phyloP scores from a whole-genome alignment of 768 basidiomycete genomes.

The Rhodosporidiobolus sp. region DNA sequence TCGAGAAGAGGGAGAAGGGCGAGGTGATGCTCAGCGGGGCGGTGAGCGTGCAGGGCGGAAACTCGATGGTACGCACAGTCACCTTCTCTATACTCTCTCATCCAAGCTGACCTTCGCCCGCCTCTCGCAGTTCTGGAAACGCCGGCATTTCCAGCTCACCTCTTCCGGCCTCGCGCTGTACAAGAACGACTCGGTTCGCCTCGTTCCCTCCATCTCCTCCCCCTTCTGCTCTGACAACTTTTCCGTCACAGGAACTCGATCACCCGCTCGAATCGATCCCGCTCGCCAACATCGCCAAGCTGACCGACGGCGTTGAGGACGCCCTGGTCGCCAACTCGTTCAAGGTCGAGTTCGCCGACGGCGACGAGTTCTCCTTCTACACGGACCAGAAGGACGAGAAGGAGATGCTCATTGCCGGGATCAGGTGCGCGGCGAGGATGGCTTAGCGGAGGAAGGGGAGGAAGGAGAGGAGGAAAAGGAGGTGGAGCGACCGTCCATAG shows the following conservation, averaged over 20 bases:
- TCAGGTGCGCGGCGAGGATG: constrained; percentile 11
- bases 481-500: neutral
- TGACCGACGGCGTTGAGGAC: constrained; percentile 18
- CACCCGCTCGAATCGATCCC: constrained; percentile 9
- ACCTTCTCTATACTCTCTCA: neutral
- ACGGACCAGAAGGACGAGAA: constrained; percentile 21
- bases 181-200: constrained; percentile 25
- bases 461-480: neutral
- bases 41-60: constrained; percentile 27
- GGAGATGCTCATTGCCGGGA: constrained; percentile 17
- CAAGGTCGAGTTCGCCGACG: constrained; percentile 10
- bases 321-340: constrained; percentile 32
- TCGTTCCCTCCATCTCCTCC: neutral
- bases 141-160: constrained; percentile 20
- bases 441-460: neutral
- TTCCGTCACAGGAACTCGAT: constrained; percentile 7
- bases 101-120: neutral
- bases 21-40: constrained; percentile 26
- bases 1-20: neutral
- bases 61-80: constrained; percentile 23
- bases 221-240: too few species aligned
- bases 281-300: neutral
- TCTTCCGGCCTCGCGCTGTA: neutral
- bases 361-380: constrained; percentile 25
- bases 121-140: constrained; percentile 19